Evolutionary conservation across 139 green algal genomes (phyloP).

Genomic region (Nannochloris sp.): DNA sequence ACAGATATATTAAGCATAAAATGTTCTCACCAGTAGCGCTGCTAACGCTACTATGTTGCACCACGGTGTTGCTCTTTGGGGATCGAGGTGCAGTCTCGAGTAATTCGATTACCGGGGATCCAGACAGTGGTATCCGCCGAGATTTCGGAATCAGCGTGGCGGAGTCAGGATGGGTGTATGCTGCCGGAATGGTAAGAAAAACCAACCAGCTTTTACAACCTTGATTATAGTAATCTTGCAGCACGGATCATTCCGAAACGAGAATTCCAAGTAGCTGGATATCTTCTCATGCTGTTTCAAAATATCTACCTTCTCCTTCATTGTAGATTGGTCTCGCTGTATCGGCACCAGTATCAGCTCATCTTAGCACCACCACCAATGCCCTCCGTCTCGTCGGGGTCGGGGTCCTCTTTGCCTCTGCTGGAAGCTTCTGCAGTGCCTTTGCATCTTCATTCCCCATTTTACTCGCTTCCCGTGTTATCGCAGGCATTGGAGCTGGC

Average conservation of each 20-base stretch:
- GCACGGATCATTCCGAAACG: too few species aligned
- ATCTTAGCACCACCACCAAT: conserved; percentile 49
- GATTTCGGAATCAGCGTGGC: neutral
- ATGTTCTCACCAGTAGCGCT: neutral
- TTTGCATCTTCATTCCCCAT: conserved; percentile 44
- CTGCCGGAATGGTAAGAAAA: neutral
- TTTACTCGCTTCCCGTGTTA: conserved; percentile 56
- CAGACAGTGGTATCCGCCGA: neutral
- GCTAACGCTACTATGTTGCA: neutral
- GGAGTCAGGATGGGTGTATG: neutral
- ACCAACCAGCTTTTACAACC: neutral
- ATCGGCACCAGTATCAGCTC: conserved; percentile 82
- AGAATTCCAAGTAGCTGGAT: too few species aligned
- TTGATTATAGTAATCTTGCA: neutral
- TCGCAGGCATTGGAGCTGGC: conserved; percentile 91
- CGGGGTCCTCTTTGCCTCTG: conserved; percentile 76
- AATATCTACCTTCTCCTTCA: too few species aligned
- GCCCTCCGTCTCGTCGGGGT: conserved; percentile 73
- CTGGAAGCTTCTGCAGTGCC: conserved; percentile 60
- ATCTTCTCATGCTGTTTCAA: too few species aligned
- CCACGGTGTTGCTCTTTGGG: neutral
- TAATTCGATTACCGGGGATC: neutral
- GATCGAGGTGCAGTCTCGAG: neutral
- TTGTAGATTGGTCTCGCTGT: conserved; percentile 87
- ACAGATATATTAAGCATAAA: too few species aligned